A percentile compares a stretch with the other conserved stretches of the same genome.
These are phyloP conservation scores for Leishmania guyanensis DNA, from an alignment of 208 protist species.

Conservation along the genomic window DNA sequence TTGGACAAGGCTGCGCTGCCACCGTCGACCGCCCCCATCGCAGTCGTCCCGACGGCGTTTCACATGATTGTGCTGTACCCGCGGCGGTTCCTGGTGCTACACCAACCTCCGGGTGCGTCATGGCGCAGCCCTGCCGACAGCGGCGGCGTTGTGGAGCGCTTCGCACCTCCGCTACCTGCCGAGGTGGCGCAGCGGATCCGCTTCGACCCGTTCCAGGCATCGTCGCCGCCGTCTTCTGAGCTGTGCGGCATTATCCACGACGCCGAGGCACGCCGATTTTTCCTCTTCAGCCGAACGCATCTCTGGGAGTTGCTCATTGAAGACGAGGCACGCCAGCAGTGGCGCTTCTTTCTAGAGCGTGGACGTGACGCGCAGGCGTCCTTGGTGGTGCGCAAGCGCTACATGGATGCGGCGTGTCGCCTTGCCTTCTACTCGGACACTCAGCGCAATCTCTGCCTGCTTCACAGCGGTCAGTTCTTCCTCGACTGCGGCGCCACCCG, in stretches of 20 bases:
- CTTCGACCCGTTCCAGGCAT: constrained; percentile 69
- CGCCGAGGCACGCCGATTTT: constrained; percentile 43
- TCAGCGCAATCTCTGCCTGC: constrained; percentile 41
- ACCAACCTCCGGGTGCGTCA: constrained; percentile 77
- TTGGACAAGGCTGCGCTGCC: constrained; percentile 10
- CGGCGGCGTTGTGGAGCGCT: neutral
- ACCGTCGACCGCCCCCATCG: constrained; percentile 13
- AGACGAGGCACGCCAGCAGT: constrained; percentile 72
- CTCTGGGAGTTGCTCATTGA: constrained; percentile 70
- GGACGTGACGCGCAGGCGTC: constrained; percentile 32
- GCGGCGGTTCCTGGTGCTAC: constrained; percentile 75
- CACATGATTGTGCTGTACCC: constrained; percentile 93
- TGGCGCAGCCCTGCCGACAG: constrained; percentile 43
- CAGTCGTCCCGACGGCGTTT: constrained; percentile 89
- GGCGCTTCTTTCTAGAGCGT: constrained; percentile 73
- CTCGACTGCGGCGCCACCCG: constrained; percentile 38
- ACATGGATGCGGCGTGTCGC: constrained; percentile 64
- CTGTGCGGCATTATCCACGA: constrained; percentile 56
- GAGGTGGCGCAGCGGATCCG: constrained; percentile 78
- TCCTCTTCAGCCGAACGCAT: constrained; percentile 51
- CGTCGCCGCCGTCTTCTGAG: constrained; percentile 9
- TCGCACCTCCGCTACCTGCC: constrained; percentile 20
- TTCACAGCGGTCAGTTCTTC: constrained; percentile 58
- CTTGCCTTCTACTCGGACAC: constrained; percentile 41
- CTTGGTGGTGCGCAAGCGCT: constrained; percentile 42